Conservation (phyloP, 176 grass and related monocot genomes). For the Alloteropsis semialata region DNA sequence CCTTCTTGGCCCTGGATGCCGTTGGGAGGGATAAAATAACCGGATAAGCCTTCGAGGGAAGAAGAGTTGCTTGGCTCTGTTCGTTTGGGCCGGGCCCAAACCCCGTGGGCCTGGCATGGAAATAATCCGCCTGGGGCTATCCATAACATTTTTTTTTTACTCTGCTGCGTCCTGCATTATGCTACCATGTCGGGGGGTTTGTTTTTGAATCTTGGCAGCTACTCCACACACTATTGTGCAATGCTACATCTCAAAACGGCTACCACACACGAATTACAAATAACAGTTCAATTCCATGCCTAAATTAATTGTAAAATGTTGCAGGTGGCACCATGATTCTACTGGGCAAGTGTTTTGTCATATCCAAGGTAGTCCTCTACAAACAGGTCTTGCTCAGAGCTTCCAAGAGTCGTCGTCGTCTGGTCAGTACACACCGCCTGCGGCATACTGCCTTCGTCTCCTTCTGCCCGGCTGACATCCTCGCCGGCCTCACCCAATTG, state of each 20-base stretch:
- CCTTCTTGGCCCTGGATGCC: constrained; percentile 21
- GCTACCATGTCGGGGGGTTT: too few relatives aligned
- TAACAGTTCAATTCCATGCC: background rate
- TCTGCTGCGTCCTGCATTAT: too few relatives aligned
- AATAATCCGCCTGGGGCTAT: too few relatives aligned
- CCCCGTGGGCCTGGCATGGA: too few relatives aligned
- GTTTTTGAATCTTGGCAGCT: too few relatives aligned
- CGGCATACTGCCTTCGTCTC: background rate
- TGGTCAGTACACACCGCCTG: background rate
- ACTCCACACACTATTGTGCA: too few relatives aligned
- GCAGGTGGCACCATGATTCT: too few relatives aligned
- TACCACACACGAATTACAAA: background rate
- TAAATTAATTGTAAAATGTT: background rate
- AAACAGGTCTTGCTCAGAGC: background rate
- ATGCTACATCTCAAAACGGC: too few relatives aligned
- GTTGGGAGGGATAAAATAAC: constrained; percentile 27
- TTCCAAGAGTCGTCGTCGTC: background rate
- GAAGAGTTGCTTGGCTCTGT: too few relatives aligned
- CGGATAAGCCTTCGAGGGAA: background rate
- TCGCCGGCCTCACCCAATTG: background rate
- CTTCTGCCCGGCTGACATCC: too few relatives aligned
- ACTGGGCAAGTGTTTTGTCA: background rate
- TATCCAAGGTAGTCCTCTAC: background rate
- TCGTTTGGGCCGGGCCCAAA: too few relatives aligned
- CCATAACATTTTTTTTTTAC: too few relatives aligned